Evolutionary conservation across 108 stramenopile genomes (phyloP), one percentile per base, ranked within the genome.

Genomic region (Nitzschia palea): DNA sequence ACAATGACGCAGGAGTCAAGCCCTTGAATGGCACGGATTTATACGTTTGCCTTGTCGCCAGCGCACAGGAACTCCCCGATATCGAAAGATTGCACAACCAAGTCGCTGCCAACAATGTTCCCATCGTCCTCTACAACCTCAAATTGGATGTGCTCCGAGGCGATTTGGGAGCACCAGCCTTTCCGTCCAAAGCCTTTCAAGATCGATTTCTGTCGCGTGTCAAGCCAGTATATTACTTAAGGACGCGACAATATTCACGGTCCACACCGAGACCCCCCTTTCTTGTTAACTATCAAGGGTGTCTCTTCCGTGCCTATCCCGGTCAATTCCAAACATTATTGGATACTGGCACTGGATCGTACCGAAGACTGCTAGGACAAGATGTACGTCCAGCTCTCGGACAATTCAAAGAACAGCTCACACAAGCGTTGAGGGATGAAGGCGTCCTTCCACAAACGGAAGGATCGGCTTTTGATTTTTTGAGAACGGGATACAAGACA

Each of bases 31-130:
- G 74, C 50, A 80, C 76, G 12, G 89, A 91, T 61, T 75, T 95
- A 66, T 97, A 96, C 70, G 64, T 97, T 23, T 62, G 81, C 45
- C 37, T 97, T 17, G 90, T 91, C 2, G 92, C 92, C 33, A 80
- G 77, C 15, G 93, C 93, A 25, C 97, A 97, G 69, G 97, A 97
- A 81, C 79, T 97, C 40, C 97, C 97, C 20, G 97, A 97, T 70
- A 81, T 97, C 32, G 90, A 94, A 74, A 89, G 91, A 62, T 68
- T 97, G 65, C 68, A 80, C 66, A 53, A 74, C 5, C 52, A 58
- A 26, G 79, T 71, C 32, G 74, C 73, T 10, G 62, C 76, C 27
- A 74, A 83, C 15, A 81, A 84, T 30, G 29, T 64, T 12, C 71
- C 71, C 37, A 90, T 97, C 66, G 84, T 96, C 17, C 75, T 95